Percentiles rank a stretch among this genome's conserved stretches.
Conservation (phyloP, 108 stramenopile species). For the Epithemia pelagica region DNA sequence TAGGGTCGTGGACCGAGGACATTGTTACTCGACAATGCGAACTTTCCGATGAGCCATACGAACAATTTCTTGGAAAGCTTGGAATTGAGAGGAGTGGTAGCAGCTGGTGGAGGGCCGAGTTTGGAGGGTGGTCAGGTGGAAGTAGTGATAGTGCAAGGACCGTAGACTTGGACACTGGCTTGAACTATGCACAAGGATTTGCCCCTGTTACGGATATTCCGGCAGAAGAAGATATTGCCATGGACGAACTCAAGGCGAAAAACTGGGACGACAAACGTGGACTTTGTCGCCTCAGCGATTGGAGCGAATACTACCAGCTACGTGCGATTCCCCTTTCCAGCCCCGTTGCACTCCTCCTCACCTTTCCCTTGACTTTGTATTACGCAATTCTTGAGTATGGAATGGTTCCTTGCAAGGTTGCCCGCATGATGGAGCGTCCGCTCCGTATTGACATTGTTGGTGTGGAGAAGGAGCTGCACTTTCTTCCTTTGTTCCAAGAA, state of each 20-base stretch:
- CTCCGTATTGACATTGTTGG: constrained; percentile 79
- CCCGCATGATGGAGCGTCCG: constrained; percentile 66
- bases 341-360: constrained; percentile 63
- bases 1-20: constrained; percentile 39
- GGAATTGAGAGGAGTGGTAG: constrained; percentile 13
- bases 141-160: constrained; percentile 40
- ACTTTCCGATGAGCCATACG: constrained; percentile 49
- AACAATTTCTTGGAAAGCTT: constrained; percentile 30
- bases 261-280: constrained; percentile 28
- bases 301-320: constrained; percentile 74
- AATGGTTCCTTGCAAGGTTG: constrained; percentile 62
- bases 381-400: constrained; percentile 62
- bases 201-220: constrained; percentile 46
- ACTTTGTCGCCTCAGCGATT: constrained; percentile 39
- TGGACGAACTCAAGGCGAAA: constrained; percentile 23
- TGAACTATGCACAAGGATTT: constrained; percentile 62
- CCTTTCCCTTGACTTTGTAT: constrained; percentile 80
- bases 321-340: constrained; percentile 49
- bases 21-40: constrained; percentile 45
- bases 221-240: constrained; percentile 31
- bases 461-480: constrained; percentile 84
- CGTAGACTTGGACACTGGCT: constrained; percentile 44
- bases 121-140: constrained; percentile 74
- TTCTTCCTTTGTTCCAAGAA: constrained; percentile 78
- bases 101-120: constrained; percentile 73